phyloP scores from a whole-genome alignment of 768 basidiomycete genomes.

The Leccinum longicurvipes region DNA sequence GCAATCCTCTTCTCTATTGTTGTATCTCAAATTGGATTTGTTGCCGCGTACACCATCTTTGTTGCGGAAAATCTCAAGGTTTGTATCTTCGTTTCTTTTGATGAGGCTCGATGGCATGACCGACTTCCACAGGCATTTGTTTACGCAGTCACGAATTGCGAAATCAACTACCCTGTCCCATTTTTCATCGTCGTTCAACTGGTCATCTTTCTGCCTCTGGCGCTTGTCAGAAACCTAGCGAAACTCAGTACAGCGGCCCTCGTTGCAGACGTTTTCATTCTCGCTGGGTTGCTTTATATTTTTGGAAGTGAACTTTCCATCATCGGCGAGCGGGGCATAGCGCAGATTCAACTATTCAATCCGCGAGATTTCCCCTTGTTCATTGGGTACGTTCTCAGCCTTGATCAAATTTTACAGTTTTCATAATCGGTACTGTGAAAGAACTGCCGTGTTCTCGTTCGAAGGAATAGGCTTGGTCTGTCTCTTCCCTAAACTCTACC shows the following conservation, averaged over 20 bases:
- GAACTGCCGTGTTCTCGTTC: slow-evolving; percentile 97
- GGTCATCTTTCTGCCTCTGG: slow-evolving; percentile 84
- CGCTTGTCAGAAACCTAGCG: slow-evolving; percentile 88
- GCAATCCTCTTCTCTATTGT: slow-evolving; percentile 84
- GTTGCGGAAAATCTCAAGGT: slow-evolving; percentile 85
- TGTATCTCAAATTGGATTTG: slow-evolving; percentile 87
- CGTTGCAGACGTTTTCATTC: slow-evolving; percentile 91
- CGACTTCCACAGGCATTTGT: slow-evolving; percentile 66
- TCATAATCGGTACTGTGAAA: slow-evolving; percentile 28
- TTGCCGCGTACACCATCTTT: slow-evolving; percentile 91
- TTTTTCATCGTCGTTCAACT: slow-evolving; percentile 84
- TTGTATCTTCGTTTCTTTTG: slow-evolving; percentile 1
- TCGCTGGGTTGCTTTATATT: slow-evolving; percentile 83
- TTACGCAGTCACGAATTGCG: slow-evolving; percentile 74
- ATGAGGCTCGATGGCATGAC: not conserved
- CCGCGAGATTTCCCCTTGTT: slow-evolving; percentile 84
- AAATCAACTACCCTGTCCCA: slow-evolving; percentile 59
- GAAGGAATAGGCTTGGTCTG: slow-evolving; percentile 92
- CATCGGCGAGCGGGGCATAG: slow-evolving; percentile 65
- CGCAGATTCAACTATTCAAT: slow-evolving; percentile 85
- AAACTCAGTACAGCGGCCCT: slow-evolving; percentile 91
- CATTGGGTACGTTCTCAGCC: slow-evolving; percentile 65
- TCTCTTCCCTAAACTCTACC: not conserved
- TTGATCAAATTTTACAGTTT: not conserved
- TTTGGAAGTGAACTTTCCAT: slow-evolving; percentile 79